Evolutionary conservation across 2,329 filamentous ascomycete genomes (phyloP), one percentile per base, ranked within the genome.

Genomic region (Sporothrix luriei): DNA sequence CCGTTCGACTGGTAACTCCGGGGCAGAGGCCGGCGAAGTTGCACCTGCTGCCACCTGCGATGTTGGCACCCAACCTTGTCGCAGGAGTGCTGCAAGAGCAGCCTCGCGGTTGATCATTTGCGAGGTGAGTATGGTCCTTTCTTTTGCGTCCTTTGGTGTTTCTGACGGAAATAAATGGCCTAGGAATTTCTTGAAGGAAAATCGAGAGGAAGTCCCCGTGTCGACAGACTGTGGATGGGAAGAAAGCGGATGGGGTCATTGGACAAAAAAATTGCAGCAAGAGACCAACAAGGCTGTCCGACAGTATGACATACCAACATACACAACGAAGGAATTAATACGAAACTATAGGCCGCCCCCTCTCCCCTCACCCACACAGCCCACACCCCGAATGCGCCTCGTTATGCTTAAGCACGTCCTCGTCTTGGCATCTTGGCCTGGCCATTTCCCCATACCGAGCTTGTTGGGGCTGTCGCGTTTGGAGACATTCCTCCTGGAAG

Each of bases 101-200:
- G 64, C 48, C 29, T 66, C 64, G 11, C 49, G 49, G 49, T 46
- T 54, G 64, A 55, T 66, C 64, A 66, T 66, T 43, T 66, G 19
- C 26, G 33, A 46, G 19, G 48, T n/a, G 5, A 7, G 46, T 43
- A 16, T 43, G 40, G 9, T 43, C 40, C 3, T 33, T 7, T 33
- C 33, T 33, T 33, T 33, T 33, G 6, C 29, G 29, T 33, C 6
- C 29, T 33, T 33, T 33, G 33, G 1, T 33, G 33, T 7, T 33
- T 33, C 1, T 33, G 33, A 33, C 33, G 33, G 5, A 33, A 33
- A 6, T 9, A 4, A 33, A 33, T 1, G 33, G 33, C 6, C 5
- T 33, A 33, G 33, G 33, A 7, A 33, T 7, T 33, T 9, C 6
- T 7, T 33, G 9, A 33, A 33, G 9, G 3, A 33, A 33, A 33